Percentiles rank a stretch among this genome's conserved stretches.
phyloP scores from a whole-genome alignment of 192 early-diverging fungal species.

The Coemansia sp. region DNA sequence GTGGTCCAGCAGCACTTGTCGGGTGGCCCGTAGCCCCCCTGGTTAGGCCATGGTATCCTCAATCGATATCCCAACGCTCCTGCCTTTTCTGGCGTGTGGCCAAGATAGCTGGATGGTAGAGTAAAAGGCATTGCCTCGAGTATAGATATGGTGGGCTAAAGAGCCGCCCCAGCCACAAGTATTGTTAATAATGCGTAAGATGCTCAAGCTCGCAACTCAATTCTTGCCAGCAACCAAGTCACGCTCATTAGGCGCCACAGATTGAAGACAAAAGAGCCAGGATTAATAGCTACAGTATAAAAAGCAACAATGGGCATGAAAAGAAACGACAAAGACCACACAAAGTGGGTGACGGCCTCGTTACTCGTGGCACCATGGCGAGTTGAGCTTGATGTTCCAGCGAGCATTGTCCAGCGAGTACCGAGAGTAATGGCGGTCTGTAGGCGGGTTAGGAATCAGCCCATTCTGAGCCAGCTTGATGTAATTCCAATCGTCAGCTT shows the following conservation, averaged over 20 bases:
- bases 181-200: too few relatives aligned
- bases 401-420: conserved; percentile 37
- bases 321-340: neutral
- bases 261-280: neutral
- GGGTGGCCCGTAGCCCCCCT: neutral
- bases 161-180: neutral
- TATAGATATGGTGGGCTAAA: neutral
- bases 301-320: conserved; percentile 6
- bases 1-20: neutral
- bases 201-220: neutral
- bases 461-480: conserved; percentile 64
- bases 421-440: conserved; percentile 37
- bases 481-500: conserved; percentile 71
- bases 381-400: conserved; percentile 32
- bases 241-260: neutral
- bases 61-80: neutral
- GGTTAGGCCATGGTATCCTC: neutral
- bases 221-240: neutral
- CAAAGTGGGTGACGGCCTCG: neutral
- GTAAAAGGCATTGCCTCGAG: neutral
- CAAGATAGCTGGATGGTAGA: neutral
- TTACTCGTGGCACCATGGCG: conserved; percentile 33
- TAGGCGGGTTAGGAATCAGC: conserved; percentile 57
- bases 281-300: neutral
- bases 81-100: neutral